A percentile compares a stretch with the other conserved stretches of the same genome.
phyloP scores from a whole-genome alignment of 768 basidiomycete species.

The Collybiopsis confluens region DNA sequence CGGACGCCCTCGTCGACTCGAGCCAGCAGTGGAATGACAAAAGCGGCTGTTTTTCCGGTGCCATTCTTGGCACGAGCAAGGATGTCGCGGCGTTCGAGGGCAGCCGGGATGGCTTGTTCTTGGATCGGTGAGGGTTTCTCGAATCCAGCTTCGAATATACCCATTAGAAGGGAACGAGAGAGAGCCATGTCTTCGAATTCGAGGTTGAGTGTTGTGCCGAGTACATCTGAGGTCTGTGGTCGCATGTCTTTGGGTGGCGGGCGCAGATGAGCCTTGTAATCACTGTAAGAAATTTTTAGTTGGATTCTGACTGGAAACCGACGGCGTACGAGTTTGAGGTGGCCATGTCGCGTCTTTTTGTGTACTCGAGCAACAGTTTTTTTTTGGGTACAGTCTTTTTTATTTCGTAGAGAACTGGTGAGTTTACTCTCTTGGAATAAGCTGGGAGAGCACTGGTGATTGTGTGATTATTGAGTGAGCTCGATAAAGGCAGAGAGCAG shows the following conservation, averaged over 20 bases:
- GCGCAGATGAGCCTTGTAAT: not conserved
- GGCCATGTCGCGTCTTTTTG: too few species aligned
- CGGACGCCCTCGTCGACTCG: slow-evolving; percentile 64
- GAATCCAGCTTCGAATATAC: slow-evolving; percentile 97
- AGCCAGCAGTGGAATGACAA: slow-evolving; percentile 95
- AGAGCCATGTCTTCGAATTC: slow-evolving; percentile 96
- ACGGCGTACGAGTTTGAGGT: too few species aligned
- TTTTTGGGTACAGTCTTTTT: too few species aligned
- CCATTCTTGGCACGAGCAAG: slow-evolving; percentile 96
- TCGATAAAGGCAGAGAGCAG: too few species aligned
- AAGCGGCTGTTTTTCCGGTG: slow-evolving; percentile 97
- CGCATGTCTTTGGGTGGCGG: slow-evolving; percentile 88
- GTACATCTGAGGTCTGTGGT: slow-evolving; percentile 97
- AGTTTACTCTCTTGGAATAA: too few species aligned
- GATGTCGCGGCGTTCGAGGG: slow-evolving; percentile 89
- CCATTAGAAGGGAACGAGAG: slow-evolving; percentile 95
- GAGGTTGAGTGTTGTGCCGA: slow-evolving; percentile 76
- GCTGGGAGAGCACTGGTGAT: too few species aligned
- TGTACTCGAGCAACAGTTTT: too few species aligned
- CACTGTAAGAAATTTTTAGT: too few species aligned
- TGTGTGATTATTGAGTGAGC: too few species aligned
- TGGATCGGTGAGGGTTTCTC: slow-evolving; percentile 97
- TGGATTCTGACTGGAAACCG: too few species aligned
- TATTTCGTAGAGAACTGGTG: too few species aligned
- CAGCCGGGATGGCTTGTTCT: slow-evolving; percentile 97